Evolutionary conservation across 106 monocot genomes (phyloP).

Genomic region (Gastrodia elata): DNA sequence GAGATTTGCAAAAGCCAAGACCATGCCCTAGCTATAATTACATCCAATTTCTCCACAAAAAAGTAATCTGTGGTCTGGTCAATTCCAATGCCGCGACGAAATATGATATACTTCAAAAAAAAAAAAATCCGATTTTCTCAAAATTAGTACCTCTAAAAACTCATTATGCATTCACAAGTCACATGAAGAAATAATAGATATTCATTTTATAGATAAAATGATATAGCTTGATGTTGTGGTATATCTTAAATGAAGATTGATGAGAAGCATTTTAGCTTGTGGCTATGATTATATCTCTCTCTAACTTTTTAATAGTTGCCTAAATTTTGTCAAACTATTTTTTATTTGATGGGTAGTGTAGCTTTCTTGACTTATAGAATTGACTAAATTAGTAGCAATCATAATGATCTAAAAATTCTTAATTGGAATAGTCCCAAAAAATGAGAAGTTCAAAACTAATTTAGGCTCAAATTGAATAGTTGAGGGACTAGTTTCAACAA

Average conservation of each 20-base stretch:
- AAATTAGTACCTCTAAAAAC: neutral
- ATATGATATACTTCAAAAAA: conserved; percentile 17
- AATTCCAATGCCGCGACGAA: conserved; percentile 26
- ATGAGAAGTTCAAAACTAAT: too few relatives aligned
- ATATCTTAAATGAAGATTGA: too few relatives aligned
- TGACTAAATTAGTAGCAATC: neutral
- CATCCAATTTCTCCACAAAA: conserved; percentile 22
- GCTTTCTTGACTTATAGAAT: neutral
- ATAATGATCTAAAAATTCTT: neutral
- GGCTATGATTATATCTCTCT: too few relatives aligned
- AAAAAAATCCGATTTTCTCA: neutral
- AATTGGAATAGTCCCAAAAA: too few relatives aligned
- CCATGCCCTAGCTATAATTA: conserved; percentile 21
- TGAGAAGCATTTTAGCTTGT: too few relatives aligned
- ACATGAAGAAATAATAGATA: neutral
- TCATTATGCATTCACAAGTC: neutral
- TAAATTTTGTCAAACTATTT: too few relatives aligned
- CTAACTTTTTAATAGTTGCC: too few relatives aligned
- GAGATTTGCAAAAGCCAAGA: conserved; percentile 11
- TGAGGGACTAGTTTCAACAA: too few relatives aligned
- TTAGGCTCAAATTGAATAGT: too few relatives aligned
- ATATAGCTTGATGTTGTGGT: too few relatives aligned
- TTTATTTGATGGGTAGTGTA: too few relatives aligned
- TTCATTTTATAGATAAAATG: neutral
- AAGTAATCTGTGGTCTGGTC: conserved; percentile 26